Base-by-base conservation (phyloP, 371 early-diverging fungal species). In the Apophysomyces variabilis region DNA sequence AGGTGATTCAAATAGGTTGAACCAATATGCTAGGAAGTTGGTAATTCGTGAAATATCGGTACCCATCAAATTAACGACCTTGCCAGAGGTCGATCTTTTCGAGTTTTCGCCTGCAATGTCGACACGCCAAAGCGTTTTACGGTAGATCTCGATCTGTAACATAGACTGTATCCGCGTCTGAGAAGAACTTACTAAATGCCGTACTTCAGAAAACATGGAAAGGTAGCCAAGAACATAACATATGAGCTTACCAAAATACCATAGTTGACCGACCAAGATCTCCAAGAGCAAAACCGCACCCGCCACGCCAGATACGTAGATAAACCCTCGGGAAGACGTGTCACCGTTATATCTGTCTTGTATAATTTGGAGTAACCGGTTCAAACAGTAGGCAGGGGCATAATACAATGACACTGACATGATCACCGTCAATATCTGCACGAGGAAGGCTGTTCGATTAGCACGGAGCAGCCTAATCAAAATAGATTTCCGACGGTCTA, bases 21-120 rank as follows among this genome's bases (percentile, higher is more conserved):
- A 77, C 72, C 88, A 70, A 62, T 83, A 88, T 59, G 81, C 74
- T 26, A 77, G 66, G 12, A 83, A 74, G 26, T 82, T 77, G 35
- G 81, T 71, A 21, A 94, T 75, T 54, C 92, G 81, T 50, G 80
- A 78, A 5, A 86, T 67, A 62, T 95, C 95, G 1, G 93, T 88
- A 7, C 93, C 87, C 69, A 93, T 87, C 57, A 95, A 70, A 70
- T 90, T 95, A 65, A 88, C 88, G 57, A 95, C 78, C 35, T 84
- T 86, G 16, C 94, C 94, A 5, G 81, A 69, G 12, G 69, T 74
- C 18, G 75, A 72, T 13, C 71, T 68, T 16, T 72, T 68, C 7
- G 64, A 65, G 50, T 62, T 45, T 5, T 76, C 75, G 5, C 16
- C 39, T 70, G 44, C 70, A 68, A 71, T 72, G 39, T 76, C 78